These are phyloP conservation scores for Leucocoprinus leucothites DNA, from an alignment of 768 basidiomycete genomes.

Conservation along the genomic window DNA sequence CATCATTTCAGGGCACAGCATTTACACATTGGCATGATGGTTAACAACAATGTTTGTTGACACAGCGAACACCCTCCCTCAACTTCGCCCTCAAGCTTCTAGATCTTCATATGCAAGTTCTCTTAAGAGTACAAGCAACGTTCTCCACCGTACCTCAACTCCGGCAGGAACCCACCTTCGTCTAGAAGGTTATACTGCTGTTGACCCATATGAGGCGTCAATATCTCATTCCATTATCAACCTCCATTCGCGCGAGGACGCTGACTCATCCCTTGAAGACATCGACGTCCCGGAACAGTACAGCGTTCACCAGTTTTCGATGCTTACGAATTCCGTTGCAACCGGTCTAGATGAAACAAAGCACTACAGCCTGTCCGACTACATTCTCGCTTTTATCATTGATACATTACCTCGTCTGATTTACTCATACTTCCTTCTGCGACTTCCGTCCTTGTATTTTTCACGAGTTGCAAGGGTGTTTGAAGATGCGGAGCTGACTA, in stretches of 20 bases:
- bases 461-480: constrained; percentile 62
- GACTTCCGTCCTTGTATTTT: constrained; percentile 64
- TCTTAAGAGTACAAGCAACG: neutral
- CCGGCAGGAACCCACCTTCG: neutral
- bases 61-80: too few relatives aligned
- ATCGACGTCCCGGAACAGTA: neutral
- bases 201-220: constrained; percentile 5
- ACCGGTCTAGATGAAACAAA: neutral
- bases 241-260: neutral
- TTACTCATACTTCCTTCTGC: constrained; percentile 40
- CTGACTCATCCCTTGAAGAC: constrained; percentile 5
- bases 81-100: too few relatives aligned
- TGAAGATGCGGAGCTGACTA: constrained; percentile 60
- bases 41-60: too few relatives aligned
- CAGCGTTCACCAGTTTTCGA: neutral
- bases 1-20: too few relatives aligned
- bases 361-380: neutral
- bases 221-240: constrained; percentile 5
- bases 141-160: neutral
- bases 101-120: neutral
- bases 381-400: constrained; percentile 21
- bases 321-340: constrained; percentile 3
- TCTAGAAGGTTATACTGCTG: neutral
- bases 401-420: constrained; percentile 28
- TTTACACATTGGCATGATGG: too few relatives aligned